phyloP scores from a whole-genome alignment of 148 eudicot species.

The Rhododendron henanense region DNA sequence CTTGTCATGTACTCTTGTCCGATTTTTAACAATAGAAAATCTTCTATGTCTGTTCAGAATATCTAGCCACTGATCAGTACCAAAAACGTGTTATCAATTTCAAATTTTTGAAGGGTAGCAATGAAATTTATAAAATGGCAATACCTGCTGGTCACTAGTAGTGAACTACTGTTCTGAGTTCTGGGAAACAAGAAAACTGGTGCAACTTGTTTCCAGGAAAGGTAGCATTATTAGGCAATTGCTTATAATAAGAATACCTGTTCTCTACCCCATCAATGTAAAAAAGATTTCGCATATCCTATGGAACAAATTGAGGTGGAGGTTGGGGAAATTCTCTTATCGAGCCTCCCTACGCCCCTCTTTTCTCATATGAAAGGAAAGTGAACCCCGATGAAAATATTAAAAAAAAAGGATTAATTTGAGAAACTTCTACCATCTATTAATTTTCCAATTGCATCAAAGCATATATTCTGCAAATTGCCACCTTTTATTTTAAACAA shows the following conservation, averaged over 20 bases:
- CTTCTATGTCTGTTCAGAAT: background rate
- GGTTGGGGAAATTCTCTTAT: too few species aligned
- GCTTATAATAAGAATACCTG: background rate
- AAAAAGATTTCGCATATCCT: background rate
- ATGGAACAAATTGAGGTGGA: too few species aligned
- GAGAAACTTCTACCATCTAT: background rate
- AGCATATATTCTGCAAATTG: background rate
- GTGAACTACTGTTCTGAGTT: background rate
- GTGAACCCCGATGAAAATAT: background rate
- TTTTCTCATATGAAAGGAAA: background rate
- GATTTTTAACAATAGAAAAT: background rate
- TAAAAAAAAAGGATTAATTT: background rate
- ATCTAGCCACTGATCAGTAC: background rate
- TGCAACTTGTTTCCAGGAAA: background rate
- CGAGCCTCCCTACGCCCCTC: background rate
- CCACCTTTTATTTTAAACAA: background rate
- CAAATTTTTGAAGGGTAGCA: background rate
- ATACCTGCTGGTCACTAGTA: background rate
- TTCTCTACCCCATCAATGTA: background rate
- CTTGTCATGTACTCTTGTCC: background rate
- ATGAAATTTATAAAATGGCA: background rate
- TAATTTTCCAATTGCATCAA: background rate
- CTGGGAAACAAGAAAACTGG: background rate
- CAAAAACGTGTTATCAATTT: background rate
- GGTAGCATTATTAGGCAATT: background rate